These are phyloP conservation scores for Penicillium sp. DNA, from an alignment of 2,329 filamentous ascomycete genomes.

Conservation along the genomic window DNA sequence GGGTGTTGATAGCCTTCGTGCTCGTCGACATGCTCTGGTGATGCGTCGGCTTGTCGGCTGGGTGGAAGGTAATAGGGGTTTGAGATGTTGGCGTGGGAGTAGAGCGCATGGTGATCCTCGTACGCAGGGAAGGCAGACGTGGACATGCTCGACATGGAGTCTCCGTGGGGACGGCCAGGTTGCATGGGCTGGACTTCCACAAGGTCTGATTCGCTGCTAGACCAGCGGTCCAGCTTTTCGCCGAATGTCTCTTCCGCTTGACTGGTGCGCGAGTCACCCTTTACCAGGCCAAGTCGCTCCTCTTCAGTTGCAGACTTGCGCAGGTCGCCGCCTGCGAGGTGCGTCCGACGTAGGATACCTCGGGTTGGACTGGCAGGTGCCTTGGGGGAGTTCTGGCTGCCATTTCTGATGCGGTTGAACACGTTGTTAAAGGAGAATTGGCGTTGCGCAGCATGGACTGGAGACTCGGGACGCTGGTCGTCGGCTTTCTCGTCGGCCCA, in stretches of 20 bases:
- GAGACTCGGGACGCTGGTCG: constrained; percentile 24
- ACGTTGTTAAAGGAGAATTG: constrained; percentile 94
- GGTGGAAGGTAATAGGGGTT: constrained; percentile 25
- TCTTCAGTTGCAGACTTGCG: constrained; percentile 69
- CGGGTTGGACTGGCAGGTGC: constrained; percentile 29
- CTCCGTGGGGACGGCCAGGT: constrained; percentile 18
- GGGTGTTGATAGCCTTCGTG: constrained; percentile 16
- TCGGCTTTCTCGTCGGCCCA: constrained; percentile 34
- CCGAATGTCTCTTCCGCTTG: constrained; percentile 23
- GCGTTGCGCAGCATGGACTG: constrained; percentile 59
- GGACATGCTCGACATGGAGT: constrained; percentile 25
- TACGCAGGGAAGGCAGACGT: constrained; percentile 28
- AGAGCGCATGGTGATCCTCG: constrained; percentile 27
- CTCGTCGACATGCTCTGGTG: constrained; percentile 14
- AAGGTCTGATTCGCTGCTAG: constrained; percentile 20
- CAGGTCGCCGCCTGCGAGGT: constrained; percentile 17
- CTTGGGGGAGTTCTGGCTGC: constrained; percentile 19
- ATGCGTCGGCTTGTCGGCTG: constrained; percentile 12
- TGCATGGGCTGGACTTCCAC: constrained; percentile 22
- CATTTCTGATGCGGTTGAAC: constrained; percentile 56
- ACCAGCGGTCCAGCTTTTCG: constrained; percentile 32
- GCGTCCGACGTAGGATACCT: constrained; percentile 44
- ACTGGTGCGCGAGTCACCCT: constrained; percentile 56
- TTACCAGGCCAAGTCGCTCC: constrained; percentile 78
- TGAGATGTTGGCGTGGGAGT: constrained; percentile 15